Conservation (phyloP, 176 grass and related monocot species). For the Eragrostis curvula region DNA sequence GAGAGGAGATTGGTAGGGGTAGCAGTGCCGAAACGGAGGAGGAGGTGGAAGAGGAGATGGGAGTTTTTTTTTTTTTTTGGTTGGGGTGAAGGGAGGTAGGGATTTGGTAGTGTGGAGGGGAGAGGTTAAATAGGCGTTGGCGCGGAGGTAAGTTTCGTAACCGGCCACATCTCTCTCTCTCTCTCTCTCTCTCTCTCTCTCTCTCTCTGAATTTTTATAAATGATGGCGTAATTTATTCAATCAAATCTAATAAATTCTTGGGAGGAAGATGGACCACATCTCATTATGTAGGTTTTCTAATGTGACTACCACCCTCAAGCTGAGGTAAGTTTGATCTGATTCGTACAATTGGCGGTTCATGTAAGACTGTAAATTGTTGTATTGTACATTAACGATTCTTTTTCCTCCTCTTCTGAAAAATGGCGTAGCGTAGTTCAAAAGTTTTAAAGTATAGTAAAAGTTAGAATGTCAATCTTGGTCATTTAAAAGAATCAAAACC, state of each 20-base stretch:
- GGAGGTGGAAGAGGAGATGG: neutral
- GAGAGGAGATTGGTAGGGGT: neutral
- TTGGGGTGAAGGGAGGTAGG: neutral
- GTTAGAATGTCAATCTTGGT: neutral
- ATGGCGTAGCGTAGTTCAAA: neutral
- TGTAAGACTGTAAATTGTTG: neutral
- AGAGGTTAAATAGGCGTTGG: conserved; percentile 42
- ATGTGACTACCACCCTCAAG: neutral
- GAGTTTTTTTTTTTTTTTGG: conserved; percentile 7
- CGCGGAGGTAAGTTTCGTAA: neutral
- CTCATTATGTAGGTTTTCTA: neutral
- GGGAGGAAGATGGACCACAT: neutral
- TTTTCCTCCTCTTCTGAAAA: neutral
- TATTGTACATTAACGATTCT: neutral
- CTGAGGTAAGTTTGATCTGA: neutral
- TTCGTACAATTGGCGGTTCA: too few relatives aligned
- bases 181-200: neutral
- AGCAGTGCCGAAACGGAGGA: neutral
- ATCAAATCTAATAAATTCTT: neutral
- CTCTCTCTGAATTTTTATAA: too few relatives aligned
- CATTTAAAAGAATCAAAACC: neutral
- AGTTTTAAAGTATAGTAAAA: neutral
- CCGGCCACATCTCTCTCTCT: neutral
- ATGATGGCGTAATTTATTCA: neutral
- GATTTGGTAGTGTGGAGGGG: conserved; percentile 4